Conservation (phyloP, 1,284 basidiomycete species). For the Volvariella volvacea region DNA sequence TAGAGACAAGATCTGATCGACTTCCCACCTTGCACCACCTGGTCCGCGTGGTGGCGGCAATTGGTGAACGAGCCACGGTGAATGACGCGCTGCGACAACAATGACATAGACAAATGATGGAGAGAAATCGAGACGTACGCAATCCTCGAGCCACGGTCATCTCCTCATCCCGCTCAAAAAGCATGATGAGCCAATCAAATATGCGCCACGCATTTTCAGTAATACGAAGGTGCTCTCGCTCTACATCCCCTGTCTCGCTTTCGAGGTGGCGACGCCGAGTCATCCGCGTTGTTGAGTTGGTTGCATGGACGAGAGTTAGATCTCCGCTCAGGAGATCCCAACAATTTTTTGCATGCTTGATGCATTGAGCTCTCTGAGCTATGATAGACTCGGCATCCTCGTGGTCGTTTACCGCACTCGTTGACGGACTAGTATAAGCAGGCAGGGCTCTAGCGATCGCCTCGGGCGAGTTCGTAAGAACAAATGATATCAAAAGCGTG, state of each 20-base stretch:
- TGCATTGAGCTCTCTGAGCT: conserved; percentile 42
- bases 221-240: conserved; percentile 21
- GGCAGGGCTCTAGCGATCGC: conserved; percentile 52
- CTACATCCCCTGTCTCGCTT: too few relatives aligned
- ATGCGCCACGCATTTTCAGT: conserved; percentile 58
- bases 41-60: conserved; percentile 52
- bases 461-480: conserved; percentile 47
- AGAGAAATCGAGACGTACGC: conserved; percentile 2
- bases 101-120: conserved; percentile 8
- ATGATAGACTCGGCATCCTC: conserved; percentile 50
- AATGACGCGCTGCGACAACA: conserved; percentile 39
- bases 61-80: conserved; percentile 55
- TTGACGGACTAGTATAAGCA: conserved; percentile 25
- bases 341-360: conserved; percentile 46
- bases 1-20: conserved; percentile 48
- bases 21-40: conserved; percentile 47
- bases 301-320: conserved; percentile 1
- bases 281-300: too few relatives aligned
- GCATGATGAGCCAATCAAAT: conserved; percentile 53
- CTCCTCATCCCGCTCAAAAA: conserved; percentile 61
- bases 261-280: too few relatives aligned
- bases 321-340: conserved; percentile 49
- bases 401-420: conserved; percentile 11
- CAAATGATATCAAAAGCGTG: conserved; percentile 49
- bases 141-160: not conserved